Evolutionary conservation across 805 yeast genomes (phyloP).

Genomic region (Saccharomycopsis schoenii): DNA sequence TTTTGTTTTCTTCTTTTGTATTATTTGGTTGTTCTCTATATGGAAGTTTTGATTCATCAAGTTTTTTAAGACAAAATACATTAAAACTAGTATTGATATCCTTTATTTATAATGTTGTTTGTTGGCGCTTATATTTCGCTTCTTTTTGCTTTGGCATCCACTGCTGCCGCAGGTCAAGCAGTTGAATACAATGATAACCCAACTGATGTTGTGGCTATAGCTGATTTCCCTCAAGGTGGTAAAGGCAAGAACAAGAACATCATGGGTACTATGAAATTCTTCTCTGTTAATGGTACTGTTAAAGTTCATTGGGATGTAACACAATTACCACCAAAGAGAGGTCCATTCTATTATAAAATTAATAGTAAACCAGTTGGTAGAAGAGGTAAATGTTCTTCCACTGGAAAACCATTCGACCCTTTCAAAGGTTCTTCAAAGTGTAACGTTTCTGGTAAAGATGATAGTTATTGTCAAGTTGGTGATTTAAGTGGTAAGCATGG

Average conservation of each 20-base stretch:
- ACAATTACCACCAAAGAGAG: constrained; percentile 56
- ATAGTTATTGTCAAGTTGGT: constrained; percentile 58
- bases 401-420: constrained; percentile 57
- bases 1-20: neutral
- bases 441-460: constrained; percentile 35
- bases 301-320: constrained; percentile 62
- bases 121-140: neutral
- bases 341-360: constrained; percentile 62
- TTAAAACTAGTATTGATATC: neutral
- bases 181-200: constrained; percentile 44
- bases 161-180: constrained; percentile 33
- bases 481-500: constrained; percentile 77
- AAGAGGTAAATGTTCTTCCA: constrained; percentile 41
- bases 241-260: constrained; percentile 27
- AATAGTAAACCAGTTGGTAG: constrained; percentile 48
- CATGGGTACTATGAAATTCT: constrained; percentile 48
- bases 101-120: neutral
- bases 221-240: constrained; percentile 44
- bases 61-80: neutral
- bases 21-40: neutral
- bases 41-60: neutral
- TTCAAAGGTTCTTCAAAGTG: constrained; percentile 46
- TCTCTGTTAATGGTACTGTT: constrained; percentile 48
- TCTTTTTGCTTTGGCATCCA: constrained; percentile 1
- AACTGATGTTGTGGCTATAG: constrained; percentile 41